Percentiles rank a stretch among this genome's conserved stretches.
These are phyloP conservation scores for Eucommia ulmoides DNA, from an alignment of 257 asterid genomes.

Conservation along the genomic window DNA sequence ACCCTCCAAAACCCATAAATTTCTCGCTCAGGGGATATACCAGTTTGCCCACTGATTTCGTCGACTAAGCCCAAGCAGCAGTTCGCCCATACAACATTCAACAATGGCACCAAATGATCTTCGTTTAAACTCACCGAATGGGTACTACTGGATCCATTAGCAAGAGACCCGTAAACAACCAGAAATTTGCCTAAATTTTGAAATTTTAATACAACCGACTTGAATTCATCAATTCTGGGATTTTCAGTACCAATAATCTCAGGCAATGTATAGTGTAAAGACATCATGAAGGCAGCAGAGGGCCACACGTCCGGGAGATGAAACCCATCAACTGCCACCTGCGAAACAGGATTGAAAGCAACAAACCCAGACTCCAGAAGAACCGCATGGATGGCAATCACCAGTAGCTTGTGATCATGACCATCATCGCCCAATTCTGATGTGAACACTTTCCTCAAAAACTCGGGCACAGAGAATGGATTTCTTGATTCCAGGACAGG, in stretches of 20 bases:
- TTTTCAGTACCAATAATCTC: constrained; percentile 10
- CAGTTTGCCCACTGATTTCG: constrained; percentile 15
- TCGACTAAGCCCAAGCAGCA: constrained; percentile 44
- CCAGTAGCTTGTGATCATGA: constrained; percentile 40
- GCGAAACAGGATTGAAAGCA: constrained; percentile 31
- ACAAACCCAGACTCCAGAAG: constrained; percentile 70
- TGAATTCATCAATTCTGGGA: constrained; percentile 1
- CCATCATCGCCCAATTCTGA: constrained; percentile 48
- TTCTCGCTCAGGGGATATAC: constrained; percentile 41
- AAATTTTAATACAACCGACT: constrained; percentile 38
- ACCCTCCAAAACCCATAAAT: constrained; percentile 64
- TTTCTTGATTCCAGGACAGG: constrained; percentile 17
- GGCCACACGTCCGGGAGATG: constrained; percentile 34
- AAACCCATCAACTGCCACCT: constrained; percentile 19
- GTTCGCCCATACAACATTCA: constrained; percentile 80
- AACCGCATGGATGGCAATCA: constrained; percentile 73
- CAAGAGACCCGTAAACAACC: constrained; percentile 48
- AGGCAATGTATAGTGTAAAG: constrained; percentile 57
- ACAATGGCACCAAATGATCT: constrained; percentile 41
- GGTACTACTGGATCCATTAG: constrained; percentile 11
- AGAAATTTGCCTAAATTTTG: constrained; percentile 52
- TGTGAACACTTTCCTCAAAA: constrained; percentile 61
- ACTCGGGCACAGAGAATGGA: constrained; percentile 72
- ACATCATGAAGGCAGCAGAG: constrained; percentile 16
- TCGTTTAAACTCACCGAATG: constrained; percentile 39